These are phyloP conservation scores for Paracoccidioides brasiliensis DNA, from an alignment of 2,329 filamentous ascomycete genomes.

Conservation along the genomic window DNA sequence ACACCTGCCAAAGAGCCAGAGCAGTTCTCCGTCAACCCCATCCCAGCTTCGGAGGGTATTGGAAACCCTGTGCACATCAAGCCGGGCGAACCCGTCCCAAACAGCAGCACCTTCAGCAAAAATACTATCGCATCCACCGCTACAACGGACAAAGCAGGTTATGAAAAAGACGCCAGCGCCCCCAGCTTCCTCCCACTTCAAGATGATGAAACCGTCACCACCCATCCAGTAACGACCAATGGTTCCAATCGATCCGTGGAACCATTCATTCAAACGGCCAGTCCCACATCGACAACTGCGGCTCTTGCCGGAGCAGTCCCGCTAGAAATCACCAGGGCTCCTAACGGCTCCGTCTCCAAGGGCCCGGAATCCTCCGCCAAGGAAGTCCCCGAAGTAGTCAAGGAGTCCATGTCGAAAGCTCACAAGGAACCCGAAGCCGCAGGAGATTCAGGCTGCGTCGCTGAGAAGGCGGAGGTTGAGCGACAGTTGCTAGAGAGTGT, in stretches of 20 bases:
- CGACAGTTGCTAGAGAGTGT: conserved; percentile 9
- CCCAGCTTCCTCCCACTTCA: conserved; percentile 35
- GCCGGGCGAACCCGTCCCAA: conserved; percentile 70
- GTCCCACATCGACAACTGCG: conserved; percentile 35
- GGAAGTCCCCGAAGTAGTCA: conserved; percentile 29
- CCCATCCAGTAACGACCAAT: conserved; percentile 21
- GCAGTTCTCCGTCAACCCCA: conserved; percentile 40
- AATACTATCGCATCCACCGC: conserved; percentile 57
- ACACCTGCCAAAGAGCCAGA: conserved; percentile 47
- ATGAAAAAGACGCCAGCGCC: conserved; percentile 56
- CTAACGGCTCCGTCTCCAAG: conserved; percentile 7
- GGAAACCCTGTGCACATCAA: conserved; percentile 70
- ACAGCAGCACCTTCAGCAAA: conserved; percentile 47
- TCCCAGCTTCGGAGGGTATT: conserved; percentile 43
- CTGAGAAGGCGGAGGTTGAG: conserved; percentile 35
- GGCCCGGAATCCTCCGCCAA: conserved; percentile 34
- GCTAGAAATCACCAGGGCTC: conserved; percentile 19
- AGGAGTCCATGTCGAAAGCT: conserved; percentile 39
- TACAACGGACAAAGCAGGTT: conserved; percentile 66
- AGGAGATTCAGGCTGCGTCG: conserved; percentile 34
- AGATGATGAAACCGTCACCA: conserved; percentile 30
- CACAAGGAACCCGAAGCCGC: conserved; percentile 34
- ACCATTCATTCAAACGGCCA: conserved; percentile 38
- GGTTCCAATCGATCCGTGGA: conserved; percentile 42
- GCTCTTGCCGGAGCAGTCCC: conserved; percentile 34